Evolutionary conservation across 768 basidiomycete genomes (phyloP).

Genomic region (Tephrocybe sp.): DNA sequence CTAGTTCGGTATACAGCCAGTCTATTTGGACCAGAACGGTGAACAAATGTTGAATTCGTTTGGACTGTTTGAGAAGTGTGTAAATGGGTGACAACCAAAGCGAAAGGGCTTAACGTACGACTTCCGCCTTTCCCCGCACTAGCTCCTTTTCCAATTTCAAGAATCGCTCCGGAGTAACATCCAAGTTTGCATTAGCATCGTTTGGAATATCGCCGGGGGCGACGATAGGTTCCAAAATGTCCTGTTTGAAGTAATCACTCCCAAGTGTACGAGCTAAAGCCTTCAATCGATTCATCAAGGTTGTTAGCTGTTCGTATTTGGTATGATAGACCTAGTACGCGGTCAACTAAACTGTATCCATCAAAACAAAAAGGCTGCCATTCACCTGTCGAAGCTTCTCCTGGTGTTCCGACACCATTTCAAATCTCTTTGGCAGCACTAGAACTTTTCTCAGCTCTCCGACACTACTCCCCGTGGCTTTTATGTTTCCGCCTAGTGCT

Average conservation of each 20-base stretch:
- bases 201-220: constrained; percentile 40
- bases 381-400: constrained; percentile 80
- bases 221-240: constrained; percentile 49
- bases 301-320: constrained; percentile 73
- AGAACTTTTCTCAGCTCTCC: constrained; percentile 72
- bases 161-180: constrained; percentile 83
- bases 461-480: constrained; percentile 62
- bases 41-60: constrained; percentile 66
- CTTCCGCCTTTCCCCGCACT: constrained; percentile 82
- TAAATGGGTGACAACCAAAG: not conserved
- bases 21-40: constrained; percentile 73
- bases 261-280: constrained; percentile 62
- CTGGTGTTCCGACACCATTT: constrained; percentile 66
- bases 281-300: constrained; percentile 66
- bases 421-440: constrained; percentile 70
- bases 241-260: constrained; percentile 53
- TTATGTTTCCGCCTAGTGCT: constrained; percentile 72
- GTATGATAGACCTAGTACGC: constrained; percentile 62
- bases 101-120: constrained; percentile 46
- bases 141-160: constrained; percentile 81
- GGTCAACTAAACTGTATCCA: not conserved
- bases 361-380: too few relatives aligned
- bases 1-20: constrained; percentile 82
- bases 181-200: constrained; percentile 47
- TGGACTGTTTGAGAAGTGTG: constrained; percentile 41